A percentile compares a stretch with the other conserved stretches of the same genome.
These are phyloP conservation scores for Fusarium decemcellulare DNA, from an alignment of 2,329 filamentous ascomycete species.

Conservation along the genomic window DNA sequence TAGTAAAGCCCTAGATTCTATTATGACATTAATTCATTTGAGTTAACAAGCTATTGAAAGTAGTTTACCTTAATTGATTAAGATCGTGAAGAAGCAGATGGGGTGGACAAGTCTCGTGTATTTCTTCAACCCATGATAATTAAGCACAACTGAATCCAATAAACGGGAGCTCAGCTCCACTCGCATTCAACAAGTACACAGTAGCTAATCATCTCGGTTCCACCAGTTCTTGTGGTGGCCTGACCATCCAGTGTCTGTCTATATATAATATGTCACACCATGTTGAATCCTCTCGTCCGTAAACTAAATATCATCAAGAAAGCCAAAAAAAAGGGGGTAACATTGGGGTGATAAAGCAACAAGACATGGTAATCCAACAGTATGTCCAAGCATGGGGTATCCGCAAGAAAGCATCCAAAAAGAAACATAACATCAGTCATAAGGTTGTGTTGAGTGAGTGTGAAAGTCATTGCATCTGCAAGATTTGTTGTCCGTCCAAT, in stretches of 20 bases:
- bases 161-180: conserved; percentile 34
- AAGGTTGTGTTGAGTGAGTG: conserved; percentile 8
- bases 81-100: too few species aligned
- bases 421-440: conserved; percentile 40
- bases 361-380: conserved; percentile 34
- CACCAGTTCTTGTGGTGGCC: conserved; percentile 16
- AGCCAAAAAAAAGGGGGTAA: conserved; percentile 19
- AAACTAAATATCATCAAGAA: conserved; percentile 4
- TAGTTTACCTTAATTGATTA: too few species aligned
- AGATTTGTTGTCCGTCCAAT: conserved; percentile 17
- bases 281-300: conserved; percentile 4
- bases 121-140: neutral
- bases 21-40: too few species aligned
- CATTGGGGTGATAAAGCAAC: conserved; percentile 25
- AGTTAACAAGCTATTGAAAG: too few species aligned
- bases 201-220: conserved; percentile 1
- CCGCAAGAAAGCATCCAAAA: conserved; percentile 39
- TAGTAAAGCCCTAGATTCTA: too few species aligned
- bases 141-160: conserved; percentile 12
- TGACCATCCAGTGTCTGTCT: conserved; percentile 26
- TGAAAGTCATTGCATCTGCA: conserved; percentile 38
- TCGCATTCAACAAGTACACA: conserved; percentile 10
- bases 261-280: conserved; percentile 10
- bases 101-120: too few species aligned
- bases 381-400: conserved; percentile 43